These are phyloP conservation scores for Fusarium buxicola DNA, from an alignment of 2,329 filamentous ascomycete species.

Conservation along the genomic window DNA sequence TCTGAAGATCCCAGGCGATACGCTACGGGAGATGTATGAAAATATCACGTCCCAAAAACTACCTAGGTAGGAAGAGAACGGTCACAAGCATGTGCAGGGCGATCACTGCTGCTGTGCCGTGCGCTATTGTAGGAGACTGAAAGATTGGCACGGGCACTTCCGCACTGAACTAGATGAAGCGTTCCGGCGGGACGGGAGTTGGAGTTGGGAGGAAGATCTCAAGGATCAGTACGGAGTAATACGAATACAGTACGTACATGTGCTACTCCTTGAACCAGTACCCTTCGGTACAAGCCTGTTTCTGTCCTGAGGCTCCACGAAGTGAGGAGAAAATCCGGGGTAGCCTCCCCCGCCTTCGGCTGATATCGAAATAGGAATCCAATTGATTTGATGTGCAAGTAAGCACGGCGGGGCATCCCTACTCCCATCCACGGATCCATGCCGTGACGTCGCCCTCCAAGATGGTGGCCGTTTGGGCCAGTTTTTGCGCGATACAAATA, in stretches of 20 bases:
- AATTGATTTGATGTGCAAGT: not conserved
- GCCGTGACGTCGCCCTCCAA: not conserved
- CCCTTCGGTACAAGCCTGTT: slow-evolving; percentile 3
- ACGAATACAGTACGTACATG: too few relatives aligned
- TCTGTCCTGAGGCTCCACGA: slow-evolving; percentile 13
- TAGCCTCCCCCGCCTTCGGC: not conserved
- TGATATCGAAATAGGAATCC: not conserved
- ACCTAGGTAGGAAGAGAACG: not conserved
- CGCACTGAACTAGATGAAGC: not conserved
- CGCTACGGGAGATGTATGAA: not conserved
- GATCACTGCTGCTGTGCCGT: not conserved
- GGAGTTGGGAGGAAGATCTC: not conserved
- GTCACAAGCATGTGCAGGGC: not conserved
- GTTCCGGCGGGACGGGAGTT: not conserved
- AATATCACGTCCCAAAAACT: not conserved
- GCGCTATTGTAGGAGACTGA: not conserved
- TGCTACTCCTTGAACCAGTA: slow-evolving; percentile 5
- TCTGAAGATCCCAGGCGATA: not conserved
- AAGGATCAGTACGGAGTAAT: not conserved
- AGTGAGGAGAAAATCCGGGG: slow-evolving; percentile 17
- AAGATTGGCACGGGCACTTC: slow-evolving; percentile 3
- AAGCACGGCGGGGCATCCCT: slow-evolving; percentile 6
- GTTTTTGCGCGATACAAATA: not conserved
- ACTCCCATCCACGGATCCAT: not conserved
- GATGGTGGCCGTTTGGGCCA: not conserved